Percentiles rank a stretch among this genome's conserved stretches.
phyloP scores from a whole-genome alignment of 2,329 filamentous ascomycete species.

The Aspergillus cejpii region DNA sequence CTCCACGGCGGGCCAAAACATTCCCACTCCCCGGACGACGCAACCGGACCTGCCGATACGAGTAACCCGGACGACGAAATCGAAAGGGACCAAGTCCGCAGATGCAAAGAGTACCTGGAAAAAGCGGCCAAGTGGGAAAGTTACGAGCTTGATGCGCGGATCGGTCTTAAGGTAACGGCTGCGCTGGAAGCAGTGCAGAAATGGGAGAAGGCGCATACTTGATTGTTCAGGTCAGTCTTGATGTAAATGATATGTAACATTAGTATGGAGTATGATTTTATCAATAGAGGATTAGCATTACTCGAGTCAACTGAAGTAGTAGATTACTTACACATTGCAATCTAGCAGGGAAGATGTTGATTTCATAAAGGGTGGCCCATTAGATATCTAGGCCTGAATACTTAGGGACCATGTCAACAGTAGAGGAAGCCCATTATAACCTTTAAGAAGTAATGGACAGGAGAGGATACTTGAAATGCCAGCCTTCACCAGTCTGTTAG shows the following conservation, averaged over 20 bases:
- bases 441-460: no score
- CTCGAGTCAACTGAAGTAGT: no score
- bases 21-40: background rate
- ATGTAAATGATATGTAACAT: background rate
- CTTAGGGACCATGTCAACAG: no score
- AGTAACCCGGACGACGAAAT: slow-evolving; percentile 6
- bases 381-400: no score
- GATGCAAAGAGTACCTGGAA: slow-evolving; percentile 51
- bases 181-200: slow-evolving; percentile 41
- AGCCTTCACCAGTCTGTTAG: no score
- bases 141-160: slow-evolving; percentile 56
- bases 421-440: no score
- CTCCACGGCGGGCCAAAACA: slow-evolving; percentile 21
- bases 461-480: no score
- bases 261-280: background rate
- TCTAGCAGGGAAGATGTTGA: no score
- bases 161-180: slow-evolving; percentile 45
- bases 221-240: background rate
- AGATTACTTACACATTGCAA: no score
- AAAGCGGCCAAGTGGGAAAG: slow-evolving; percentile 55
- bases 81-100: slow-evolving; percentile 41
- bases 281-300: slow-evolving; percentile 1
- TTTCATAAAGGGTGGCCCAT: no score
- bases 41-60: background rate
- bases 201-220: slow-evolving; percentile 36